Base-by-base conservation (phyloP, 2,329 filamentous ascomycete species). In the Calonectria hongkongensis region DNA sequence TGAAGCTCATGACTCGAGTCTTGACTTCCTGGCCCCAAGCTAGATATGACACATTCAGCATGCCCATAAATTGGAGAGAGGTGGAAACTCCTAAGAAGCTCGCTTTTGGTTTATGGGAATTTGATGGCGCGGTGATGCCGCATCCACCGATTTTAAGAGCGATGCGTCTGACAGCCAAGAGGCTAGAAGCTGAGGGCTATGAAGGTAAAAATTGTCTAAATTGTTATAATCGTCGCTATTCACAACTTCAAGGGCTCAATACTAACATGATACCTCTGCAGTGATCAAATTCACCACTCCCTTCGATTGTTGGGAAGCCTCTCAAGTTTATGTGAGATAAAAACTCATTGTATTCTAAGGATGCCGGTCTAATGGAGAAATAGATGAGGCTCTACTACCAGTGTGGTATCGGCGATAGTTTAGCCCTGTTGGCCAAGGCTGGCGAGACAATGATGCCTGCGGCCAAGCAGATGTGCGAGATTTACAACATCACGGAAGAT, bases 401-500 rank as follows among this genome's bases (percentile, higher is more conserved):
- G 30, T 58, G 51, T 21, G 51, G 51, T 5, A 58, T 58, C 12
- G 33, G 18, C 2, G 51, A 36, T 25, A 39, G 28, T 13, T 33
- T 58, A 12, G 30, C 30, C 4, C 30, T 58, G 1, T 21, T 58
- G 3, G 30, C 30, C n/a, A 39, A 39, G 4, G 30, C 30, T 25
- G 51, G 51, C 10, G 51, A 58, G 18, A 8, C 30, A 15, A 58
- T 58, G 51, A 58, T 58, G 51, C 51, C 51, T 18, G 51, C 51
- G 12, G 51, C 51, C 3, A 58, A 39, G 18, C 18, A 25, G 21
- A 58, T 39, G 51, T 58, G 51, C 18, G 30, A 39, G 4, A 15
- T 58, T 1, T 58, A 58, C n/a, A 58, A 58, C 30, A 58, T 58
- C 18, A 25, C 25, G 13, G 18, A n/a, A n/a, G 18, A 58, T 21